Base-by-base conservation (phyloP, 2,329 filamentous ascomycete species). In the Zymoseptoria passerinii region DNA sequence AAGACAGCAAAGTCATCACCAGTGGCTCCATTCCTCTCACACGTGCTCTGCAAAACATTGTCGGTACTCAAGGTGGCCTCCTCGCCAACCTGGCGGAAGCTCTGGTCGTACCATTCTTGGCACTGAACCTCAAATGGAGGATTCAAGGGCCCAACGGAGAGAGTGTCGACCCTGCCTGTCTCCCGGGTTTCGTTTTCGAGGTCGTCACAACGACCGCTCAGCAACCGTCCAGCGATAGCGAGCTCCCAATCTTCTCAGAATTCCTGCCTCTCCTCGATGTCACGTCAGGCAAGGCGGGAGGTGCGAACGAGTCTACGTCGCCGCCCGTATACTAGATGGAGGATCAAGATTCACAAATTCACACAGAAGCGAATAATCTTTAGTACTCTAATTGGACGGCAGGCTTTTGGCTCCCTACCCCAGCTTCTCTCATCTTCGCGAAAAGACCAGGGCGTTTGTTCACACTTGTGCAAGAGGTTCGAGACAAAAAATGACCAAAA, bases 11-110 rank as follows among this genome's bases (percentile, higher is more conserved):
- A 19, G 60, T 70, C 56, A 57, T 68, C 40, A 67, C 72, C n/a
- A 69, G 74, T 20, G 77, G 74, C 2, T 72, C 73, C 1, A 70
- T 81, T 3, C 76, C 77, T 1, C 61, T 81, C 27, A 81, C 77
- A 1, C 70, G 70, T 16, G 68, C 71, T 3, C 66, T 81, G 16
- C 66, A 73, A 48, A 66, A 70, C 19, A 67, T 70, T 40, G 61
- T 73, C 9, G 55, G 61, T 40, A 59, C 23, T n/a, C 19, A 61
- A 29, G 68, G 68, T 1, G 65, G 72, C 55, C 60, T 62, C 16
- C 61, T 80, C 44, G 51, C 56, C 27, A 71, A 61, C 48, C 60
- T 73, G 54, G 61, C 60, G 35, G 61, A 68, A 54, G 58, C 56
- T 1, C 51, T 63, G 19, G 70, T 71, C 50, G 59, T 66, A 48